Percentiles rank a stretch among this genome's conserved stretches.
Conservation (phyloP, 1,284 basidiomycete genomes). For the Fomes fomentarius region DNA sequence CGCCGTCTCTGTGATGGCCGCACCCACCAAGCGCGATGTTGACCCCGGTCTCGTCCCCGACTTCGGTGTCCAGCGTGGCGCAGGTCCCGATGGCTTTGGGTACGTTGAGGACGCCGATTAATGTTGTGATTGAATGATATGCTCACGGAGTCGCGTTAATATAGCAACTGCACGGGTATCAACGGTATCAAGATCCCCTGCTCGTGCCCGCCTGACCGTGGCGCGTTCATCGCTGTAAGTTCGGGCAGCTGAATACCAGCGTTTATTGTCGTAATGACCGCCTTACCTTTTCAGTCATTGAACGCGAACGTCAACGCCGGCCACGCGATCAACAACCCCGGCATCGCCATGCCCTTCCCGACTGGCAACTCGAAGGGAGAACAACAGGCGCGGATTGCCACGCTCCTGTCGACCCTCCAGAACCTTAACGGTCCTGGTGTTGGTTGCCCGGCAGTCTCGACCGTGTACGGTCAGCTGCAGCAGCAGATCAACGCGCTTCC, state of each 20-base stretch:
- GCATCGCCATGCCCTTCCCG: slow-evolving; percentile 32
- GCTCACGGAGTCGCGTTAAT: too few species aligned
- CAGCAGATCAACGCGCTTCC: slow-evolving; percentile 29
- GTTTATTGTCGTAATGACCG: too few species aligned
- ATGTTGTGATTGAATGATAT: too few species aligned
- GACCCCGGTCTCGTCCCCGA: slow-evolving; percentile 53
- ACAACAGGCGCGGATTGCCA: slow-evolving; percentile 31
- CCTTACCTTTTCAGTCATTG: slow-evolving; percentile 21
- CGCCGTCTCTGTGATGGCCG: slow-evolving; percentile 43
- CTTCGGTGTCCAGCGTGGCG: slow-evolving; percentile 50
- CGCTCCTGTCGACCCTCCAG: slow-evolving; percentile 35
- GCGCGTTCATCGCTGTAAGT: slow-evolving; percentile 52
- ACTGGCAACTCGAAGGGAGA: slow-evolving; percentile 29
- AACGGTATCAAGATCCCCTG: slow-evolving; percentile 61
- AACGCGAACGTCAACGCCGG: slow-evolving; percentile 35
- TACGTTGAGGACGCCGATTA: too few species aligned
- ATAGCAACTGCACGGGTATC: slow-evolving; percentile 33
- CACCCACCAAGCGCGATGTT: slow-evolving; percentile 46
- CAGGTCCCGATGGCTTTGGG: slow-evolving; percentile 50
- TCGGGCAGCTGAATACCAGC: too few species aligned
- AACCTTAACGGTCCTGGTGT: slow-evolving; percentile 36
- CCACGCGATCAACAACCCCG: slow-evolving; percentile 32
- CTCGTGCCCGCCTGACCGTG: slow-evolving; percentile 58
- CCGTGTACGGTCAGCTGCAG: slow-evolving; percentile 35
- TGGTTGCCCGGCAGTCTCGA: slow-evolving; percentile 36